Base-by-base conservation (phyloP, 2,329 filamentous ascomycete genomes). In the Verticillium klebahnii region DNA sequence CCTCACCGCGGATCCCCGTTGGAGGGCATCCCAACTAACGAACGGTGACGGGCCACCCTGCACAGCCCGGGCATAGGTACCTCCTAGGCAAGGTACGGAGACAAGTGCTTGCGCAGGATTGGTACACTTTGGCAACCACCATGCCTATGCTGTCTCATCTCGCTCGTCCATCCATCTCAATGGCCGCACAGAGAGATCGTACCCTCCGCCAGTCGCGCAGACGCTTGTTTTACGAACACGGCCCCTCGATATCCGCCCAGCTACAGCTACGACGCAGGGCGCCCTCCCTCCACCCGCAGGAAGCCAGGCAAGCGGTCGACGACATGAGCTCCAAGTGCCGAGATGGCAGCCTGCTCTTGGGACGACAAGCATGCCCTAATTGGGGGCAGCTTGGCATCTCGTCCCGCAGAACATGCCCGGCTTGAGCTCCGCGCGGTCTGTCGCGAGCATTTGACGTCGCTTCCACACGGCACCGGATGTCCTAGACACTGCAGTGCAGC, bases 41-140 rank as follows among this genome's bases (percentile, higher is more conserved):
- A 50, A n/a, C 45, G 23, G n/a, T 25, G 9, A 50, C 57, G 55
- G 59, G 57, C 56, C 29, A 29, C 29, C 57, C 60, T 59, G 57
- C 63, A 63, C 62, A 63, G 63, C 63, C 63, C 58, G 59, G 58
- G 34, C 63, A 58, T 59, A 57, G 57, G 54, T 54, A 55, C 60
- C 40, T 12, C 9, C n/a, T 12, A n/a, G n/a, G 19, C 17, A 50
- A 12, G 45, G 45, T n/a, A 50, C 45, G 17, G n/a, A 14, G 19
- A 23, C 45, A n/a, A 11, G 40, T 11, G n/a, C 19, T 7, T 50
- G 23, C 9, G 45, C n/a, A 12, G 45, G n/a, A 19, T 23, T 50
- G 45, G 45, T 50, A 50, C 40, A 23, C 40, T 50, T 40, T 50
- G 45, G 17, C 19, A 36, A 36, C 34, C 34, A 36, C 34, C 34